Evolutionary conservation across 768 basidiomycete genomes (phyloP).

Genomic region (Postia placenta): DNA sequence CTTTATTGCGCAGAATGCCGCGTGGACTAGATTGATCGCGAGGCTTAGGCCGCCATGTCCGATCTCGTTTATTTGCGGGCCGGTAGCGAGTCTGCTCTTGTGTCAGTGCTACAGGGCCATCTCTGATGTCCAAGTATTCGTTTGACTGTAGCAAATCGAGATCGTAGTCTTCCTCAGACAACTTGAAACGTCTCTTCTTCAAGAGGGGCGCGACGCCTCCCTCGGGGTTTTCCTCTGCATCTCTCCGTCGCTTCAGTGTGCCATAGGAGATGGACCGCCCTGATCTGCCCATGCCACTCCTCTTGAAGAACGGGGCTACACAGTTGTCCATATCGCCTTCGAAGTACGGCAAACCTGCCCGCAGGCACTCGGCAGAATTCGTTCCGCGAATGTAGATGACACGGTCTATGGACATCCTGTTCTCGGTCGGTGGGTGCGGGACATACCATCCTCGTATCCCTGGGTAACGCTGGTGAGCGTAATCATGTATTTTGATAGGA

Average conservation of each 20-base stretch:
- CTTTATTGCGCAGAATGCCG: slow-evolving; percentile 10
- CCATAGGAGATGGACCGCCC: neutral
- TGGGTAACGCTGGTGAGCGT: slow-evolving; percentile 16
- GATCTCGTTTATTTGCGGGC: too few relatives aligned
- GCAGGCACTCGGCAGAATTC: slow-evolving; percentile 8
- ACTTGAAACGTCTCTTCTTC: neutral
- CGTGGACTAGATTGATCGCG: neutral
- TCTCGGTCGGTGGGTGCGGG: slow-evolving; percentile 18
- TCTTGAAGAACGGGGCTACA: slow-evolving; percentile 3
- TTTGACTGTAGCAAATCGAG: neutral
- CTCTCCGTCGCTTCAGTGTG: neutral
- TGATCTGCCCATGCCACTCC: neutral
- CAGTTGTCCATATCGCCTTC: slow-evolving; percentile 1
- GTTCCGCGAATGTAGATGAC: slow-evolving; percentile 10
- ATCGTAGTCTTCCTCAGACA: slow-evolving; percentile 7
- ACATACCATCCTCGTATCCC: slow-evolving; percentile 15
- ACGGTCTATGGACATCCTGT: slow-evolving; percentile 6
- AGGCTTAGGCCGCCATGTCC: neutral
- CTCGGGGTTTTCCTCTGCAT: neutral
- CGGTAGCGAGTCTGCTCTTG: neutral
- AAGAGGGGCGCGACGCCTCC: neutral
- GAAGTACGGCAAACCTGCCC: slow-evolving; percentile 9
- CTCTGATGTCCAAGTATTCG: slow-evolving; percentile 1
- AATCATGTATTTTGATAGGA: slow-evolving; percentile 18
- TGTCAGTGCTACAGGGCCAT: neutral